Conservation (phyloP, 768 basidiomycete genomes). For the Galerina marginata region DNA sequence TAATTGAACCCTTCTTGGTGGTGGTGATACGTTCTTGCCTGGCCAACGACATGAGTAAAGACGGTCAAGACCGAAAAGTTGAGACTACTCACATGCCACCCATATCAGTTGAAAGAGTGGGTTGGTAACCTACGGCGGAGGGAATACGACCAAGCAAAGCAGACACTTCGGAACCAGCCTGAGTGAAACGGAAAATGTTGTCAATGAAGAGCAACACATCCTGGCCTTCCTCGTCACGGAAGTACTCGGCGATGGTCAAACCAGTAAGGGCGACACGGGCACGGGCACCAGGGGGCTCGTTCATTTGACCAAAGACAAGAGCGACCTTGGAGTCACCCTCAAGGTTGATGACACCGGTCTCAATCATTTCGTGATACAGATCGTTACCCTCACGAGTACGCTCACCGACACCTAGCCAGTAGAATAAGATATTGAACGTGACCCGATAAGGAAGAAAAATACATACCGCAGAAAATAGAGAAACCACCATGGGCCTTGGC, state of each 20-base stretch:
- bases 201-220: constrained; percentile 99
- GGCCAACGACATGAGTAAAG: constrained; percentile 10
- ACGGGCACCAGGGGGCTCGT: constrained; percentile 99
- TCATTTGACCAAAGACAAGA: constrained; percentile 99
- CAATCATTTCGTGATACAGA: constrained; percentile 99
- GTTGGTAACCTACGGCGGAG: constrained; percentile 99
- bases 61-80: constrained; percentile 9
- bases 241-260: constrained; percentile 99
- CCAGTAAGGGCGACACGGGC: constrained; percentile 99
- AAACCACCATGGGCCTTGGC: constrained; percentile 99
- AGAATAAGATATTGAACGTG: constrained; percentile 1
- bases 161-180: constrained; percentile 99
- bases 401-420: constrained; percentile 89
- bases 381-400: constrained; percentile 99
- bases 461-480: constrained; percentile 96
- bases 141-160: constrained; percentile 99
- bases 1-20: constrained; percentile 99
- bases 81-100: constrained; percentile 88
- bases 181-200: constrained; percentile 99
- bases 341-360: constrained; percentile 99
- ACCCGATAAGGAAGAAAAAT: constrained; percentile 9
- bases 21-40: constrained; percentile 99
- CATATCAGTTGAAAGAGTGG: constrained; percentile 99
- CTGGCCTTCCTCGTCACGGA: constrained; percentile 99
- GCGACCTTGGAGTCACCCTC: constrained; percentile 99